These are phyloP conservation scores for Suillus tomentosus DNA, from an alignment of 768 basidiomycete genomes.

Conservation along the genomic window DNA sequence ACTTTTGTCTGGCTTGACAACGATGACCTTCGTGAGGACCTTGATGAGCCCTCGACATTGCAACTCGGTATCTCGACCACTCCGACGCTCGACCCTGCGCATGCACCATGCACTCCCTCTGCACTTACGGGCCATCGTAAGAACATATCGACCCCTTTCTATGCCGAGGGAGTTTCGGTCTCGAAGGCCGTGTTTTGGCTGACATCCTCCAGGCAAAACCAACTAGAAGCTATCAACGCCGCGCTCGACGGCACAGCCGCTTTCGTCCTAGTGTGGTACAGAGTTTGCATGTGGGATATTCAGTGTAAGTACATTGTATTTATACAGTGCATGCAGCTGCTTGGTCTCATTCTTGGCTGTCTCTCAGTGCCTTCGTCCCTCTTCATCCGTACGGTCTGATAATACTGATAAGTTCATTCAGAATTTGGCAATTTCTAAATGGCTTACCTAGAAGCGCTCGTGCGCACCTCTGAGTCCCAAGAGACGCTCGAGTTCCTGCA, in stretches of 20 bases:
- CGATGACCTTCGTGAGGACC: constrained; percentile 51
- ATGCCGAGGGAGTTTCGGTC: constrained; percentile 32
- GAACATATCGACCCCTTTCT: constrained; percentile 34
- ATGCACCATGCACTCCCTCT: constrained; percentile 15
- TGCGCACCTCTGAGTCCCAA: too few relatives aligned
- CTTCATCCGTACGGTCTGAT: too few relatives aligned
- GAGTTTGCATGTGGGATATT: too few relatives aligned
- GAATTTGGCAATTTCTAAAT: too few relatives aligned
- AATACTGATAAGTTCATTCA: too few relatives aligned
- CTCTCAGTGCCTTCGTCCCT: too few relatives aligned
- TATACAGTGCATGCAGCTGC: too few relatives aligned
- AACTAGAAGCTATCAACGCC: constrained; percentile 82
- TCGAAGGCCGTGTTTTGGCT: constrained; percentile 47
- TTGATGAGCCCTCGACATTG: constrained; percentile 38
- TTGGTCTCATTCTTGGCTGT: too few relatives aligned
- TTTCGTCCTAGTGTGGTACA: constrained; percentile 31
- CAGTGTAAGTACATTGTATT: too few relatives aligned
- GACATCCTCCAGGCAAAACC: constrained; percentile 72
- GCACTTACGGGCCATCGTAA: constrained; percentile 22
- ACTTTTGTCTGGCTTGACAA: constrained; percentile 33
- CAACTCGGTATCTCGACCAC: constrained; percentile 30
- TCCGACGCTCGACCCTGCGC: constrained; percentile 14
- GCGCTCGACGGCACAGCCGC: constrained; percentile 33
- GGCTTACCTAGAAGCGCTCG: too few relatives aligned
- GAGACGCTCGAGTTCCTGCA: too few relatives aligned